Evolutionary conservation across 495 filamentous ascomycete species (phyloP).

Genomic region (Viridothelium virens): DNA sequence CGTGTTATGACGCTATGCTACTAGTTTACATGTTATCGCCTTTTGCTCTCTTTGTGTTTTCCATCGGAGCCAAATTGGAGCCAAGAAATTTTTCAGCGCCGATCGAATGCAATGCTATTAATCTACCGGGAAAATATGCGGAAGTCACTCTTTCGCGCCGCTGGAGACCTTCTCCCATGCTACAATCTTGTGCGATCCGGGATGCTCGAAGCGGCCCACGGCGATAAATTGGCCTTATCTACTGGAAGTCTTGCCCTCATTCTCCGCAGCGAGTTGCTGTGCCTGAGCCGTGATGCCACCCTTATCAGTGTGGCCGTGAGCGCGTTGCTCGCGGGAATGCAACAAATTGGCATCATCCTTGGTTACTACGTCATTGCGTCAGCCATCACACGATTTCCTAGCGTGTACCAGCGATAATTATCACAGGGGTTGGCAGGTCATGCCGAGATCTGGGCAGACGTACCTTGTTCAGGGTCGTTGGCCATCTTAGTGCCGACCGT

Average conservation of each 20-base stretch:
- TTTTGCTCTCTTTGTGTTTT: not conserved
- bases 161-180: too few species aligned
- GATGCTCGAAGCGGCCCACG: not conserved
- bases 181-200: too few species aligned
- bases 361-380: conserved; percentile 12
- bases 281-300: conserved; percentile 27
- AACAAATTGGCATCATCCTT: conserved; percentile 31
- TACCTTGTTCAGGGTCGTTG: conserved; percentile 25
- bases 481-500: conserved; percentile 27
- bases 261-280: conserved; percentile 20
- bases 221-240: not conserved
- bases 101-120: not conserved
- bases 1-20: not conserved
- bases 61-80: not conserved
- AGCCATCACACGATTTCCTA: not conserved
- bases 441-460: not conserved
- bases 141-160: too few species aligned
- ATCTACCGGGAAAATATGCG: too few species aligned
- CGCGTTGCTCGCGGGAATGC: conserved; percentile 31
- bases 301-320: conserved; percentile 31
- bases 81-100: not conserved
- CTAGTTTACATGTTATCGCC: not conserved
- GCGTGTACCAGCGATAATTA: too few species aligned
- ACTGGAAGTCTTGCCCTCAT: conserved; percentile 13
- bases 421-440: not conserved